phyloP scores from a whole-genome alignment of 495 filamentous ascomycete genomes.

The Aspergillus sclerotioniger region DNA sequence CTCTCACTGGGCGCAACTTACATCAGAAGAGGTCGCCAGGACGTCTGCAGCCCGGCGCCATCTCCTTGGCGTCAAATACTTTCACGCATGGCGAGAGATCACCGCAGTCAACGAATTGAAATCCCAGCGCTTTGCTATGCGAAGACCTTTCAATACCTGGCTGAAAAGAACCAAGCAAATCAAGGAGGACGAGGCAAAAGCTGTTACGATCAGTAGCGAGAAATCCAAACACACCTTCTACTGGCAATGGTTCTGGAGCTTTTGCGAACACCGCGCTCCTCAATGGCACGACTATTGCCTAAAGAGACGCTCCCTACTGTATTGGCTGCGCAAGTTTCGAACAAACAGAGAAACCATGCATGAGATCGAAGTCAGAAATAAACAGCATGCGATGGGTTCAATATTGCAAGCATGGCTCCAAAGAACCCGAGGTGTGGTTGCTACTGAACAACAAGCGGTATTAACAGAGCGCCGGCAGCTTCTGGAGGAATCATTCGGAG shows the following conservation, averaged over 20 bases:
- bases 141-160: conserved; percentile 58
- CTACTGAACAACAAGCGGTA: conserved; percentile 33
- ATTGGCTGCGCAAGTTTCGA: conserved; percentile 45
- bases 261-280: conserved; percentile 54
- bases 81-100: conserved; percentile 73
- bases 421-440: conserved; percentile 27
- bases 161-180: conserved; percentile 39
- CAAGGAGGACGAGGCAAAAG: conserved; percentile 35
- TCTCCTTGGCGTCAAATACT: conserved; percentile 68
- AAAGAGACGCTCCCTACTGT: conserved; percentile 46
- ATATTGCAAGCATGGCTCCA: conserved; percentile 35
- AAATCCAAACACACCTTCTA: conserved; percentile 46
- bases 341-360: conserved; percentile 43
- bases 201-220: conserved; percentile 41
- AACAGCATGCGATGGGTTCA: conserved; percentile 24
- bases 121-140: conserved; percentile 58
- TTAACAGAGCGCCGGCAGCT: conserved; percentile 30
- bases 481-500: conserved; percentile 29
- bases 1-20: conserved; percentile 66
- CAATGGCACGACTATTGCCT: conserved; percentile 48
- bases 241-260: conserved; percentile 56
- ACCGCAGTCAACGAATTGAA: conserved; percentile 69
- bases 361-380: conserved; percentile 36
- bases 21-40: conserved; percentile 57
- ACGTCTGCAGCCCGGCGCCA: conserved; percentile 63